These are phyloP conservation scores for Spergularia bocconei DNA, from an alignment of 148 eudicot genomes.

Conservation along the genomic window DNA sequence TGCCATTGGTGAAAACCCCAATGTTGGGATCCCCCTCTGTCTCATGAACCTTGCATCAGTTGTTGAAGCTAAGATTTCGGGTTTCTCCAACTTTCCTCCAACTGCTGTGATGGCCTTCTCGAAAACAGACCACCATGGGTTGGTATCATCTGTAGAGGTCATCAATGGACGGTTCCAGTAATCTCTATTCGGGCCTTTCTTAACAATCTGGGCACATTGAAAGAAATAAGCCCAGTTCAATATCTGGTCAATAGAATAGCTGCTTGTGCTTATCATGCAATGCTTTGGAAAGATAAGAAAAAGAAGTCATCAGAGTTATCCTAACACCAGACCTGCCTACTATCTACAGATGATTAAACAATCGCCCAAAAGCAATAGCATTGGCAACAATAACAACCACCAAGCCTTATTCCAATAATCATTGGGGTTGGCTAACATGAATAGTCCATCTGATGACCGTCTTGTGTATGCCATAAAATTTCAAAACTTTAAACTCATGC, in stretches of 20 bases:
- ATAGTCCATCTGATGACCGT: too few species aligned
- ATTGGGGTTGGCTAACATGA: too few species aligned
- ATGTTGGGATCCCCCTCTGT: slow-evolving; percentile 66
- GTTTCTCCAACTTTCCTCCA: slow-evolving; percentile 76
- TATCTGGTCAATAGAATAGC: not conserved
- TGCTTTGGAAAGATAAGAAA: not conserved
- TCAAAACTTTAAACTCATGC: too few species aligned
- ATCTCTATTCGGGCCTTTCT: slow-evolving; percentile 63
- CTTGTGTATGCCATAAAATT: too few species aligned
- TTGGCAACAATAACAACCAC: not conserved
- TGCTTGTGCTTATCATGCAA: not conserved
- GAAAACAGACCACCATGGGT: slow-evolving; percentile 90
- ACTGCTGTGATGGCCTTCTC: slow-evolving; percentile 56
- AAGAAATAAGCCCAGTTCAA: not conserved
- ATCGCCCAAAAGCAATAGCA: not conserved
- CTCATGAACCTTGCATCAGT: slow-evolving; percentile 55
- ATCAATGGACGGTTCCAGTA: slow-evolving; percentile 67
- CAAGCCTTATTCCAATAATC: too few species aligned
- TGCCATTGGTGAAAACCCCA: slow-evolving; percentile 94
- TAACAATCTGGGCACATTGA: slow-evolving; percentile 43
- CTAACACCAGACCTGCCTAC: too few species aligned
- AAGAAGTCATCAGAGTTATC: too few species aligned
- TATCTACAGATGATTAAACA: not conserved
- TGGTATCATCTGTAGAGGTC: slow-evolving; percentile 66
- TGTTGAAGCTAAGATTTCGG: slow-evolving; percentile 78